Evolutionary conservation across 257 asterid species (phyloP), one percentile per base, ranked within the genome.

Genomic region (Rubia yunnanensis): DNA sequence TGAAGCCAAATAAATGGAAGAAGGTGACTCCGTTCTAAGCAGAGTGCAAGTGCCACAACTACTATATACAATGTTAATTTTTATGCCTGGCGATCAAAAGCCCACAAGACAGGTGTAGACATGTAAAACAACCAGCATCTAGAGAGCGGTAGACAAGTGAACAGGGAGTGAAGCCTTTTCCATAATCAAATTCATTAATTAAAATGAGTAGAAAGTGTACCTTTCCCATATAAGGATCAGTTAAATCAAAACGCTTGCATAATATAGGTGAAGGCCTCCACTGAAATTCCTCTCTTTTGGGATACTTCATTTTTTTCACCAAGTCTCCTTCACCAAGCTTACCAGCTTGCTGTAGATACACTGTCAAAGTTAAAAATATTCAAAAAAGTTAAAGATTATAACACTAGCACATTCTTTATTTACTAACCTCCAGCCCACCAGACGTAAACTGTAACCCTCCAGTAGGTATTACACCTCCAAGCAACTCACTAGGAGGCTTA

Each of bases 151-250:
- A 61, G 60, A 32, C 14, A 59, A 11, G 7, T 27, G 48, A 60
- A 1, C 2, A 9, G 22, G 46, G 22, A n/a, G 46, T 15, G 41
- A 28, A 35, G 26, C 56, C 36, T 5, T 14, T 27, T 27, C 13
- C 7, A 35, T 28, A 46, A 28, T 10, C 3, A 65, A n/a, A 52
- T 13, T n/a, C n/a, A 46, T 11, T 11, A 46, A 13, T 46, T 13
- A 13, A 13, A 46, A 48, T 10, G 24, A 36, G 17, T 3, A 66
- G 44, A 63, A 61, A 44, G 36, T 65, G 38, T 83, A 92, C 98
- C 98, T 92, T 89, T 72, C 98, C 97, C 94, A 92, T 84, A 82
- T 79, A 84, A 79, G 98, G 98, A 79, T 92, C 98, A 72, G 71
- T 69, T 71, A 92, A 80, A 83, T 92, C 98, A 82, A 85, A 89